Base-by-base conservation (phyloP, 1,284 basidiomycete species). In the Ustilago loliicola region DNA sequence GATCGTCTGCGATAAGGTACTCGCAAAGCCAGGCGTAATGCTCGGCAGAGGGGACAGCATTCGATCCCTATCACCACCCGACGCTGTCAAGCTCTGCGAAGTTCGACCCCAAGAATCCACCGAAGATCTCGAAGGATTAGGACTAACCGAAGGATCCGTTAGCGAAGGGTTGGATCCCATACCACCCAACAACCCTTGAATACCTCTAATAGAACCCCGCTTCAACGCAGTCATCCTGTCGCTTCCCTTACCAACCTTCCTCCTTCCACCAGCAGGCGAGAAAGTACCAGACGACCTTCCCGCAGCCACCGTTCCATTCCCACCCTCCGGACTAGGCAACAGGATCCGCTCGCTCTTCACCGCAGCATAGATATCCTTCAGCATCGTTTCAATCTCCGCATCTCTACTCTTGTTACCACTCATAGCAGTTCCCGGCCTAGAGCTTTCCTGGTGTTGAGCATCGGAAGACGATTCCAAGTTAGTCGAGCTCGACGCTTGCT, bases 1-100 rank as follows among this genome's bases (percentile, higher is more conserved):
- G 86, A 98, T 98, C 1, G 95, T 95, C 84, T 97, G 94, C 1
- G 94, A 94, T 23, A 99, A 89, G 75, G 96, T 98, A 66, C 93
- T 96, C 2, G 95, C 96, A 85, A 99, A 99, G 6, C 96, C 96
- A 8, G 98, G 89, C 0, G 94, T 91, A 21, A 68, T 68, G 21
- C 56, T 23, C 0, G 66, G 66, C 11, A 51, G 48, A 8, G 66
- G 53, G 17, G 57, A 65, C 4, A 53, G 54, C 61, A 69, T 36
- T n/a, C 64, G 23, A 50, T 60, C 60, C 8, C 61, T 63, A 29
- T 76, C 66, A 15, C 19, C 27, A 23, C 54, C 36, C 10, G 58
- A 42, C 9, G 15, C n/a, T 21, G 54, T 47, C 4, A 65, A 15
- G 3, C 63, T 61, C 36, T 64, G 55, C 15, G 70, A 56, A 7